Evolutionary conservation across 208 protist species (phyloP), one percentile per base, ranked within the genome.

Genomic region (Leishmania turanica): DNA sequence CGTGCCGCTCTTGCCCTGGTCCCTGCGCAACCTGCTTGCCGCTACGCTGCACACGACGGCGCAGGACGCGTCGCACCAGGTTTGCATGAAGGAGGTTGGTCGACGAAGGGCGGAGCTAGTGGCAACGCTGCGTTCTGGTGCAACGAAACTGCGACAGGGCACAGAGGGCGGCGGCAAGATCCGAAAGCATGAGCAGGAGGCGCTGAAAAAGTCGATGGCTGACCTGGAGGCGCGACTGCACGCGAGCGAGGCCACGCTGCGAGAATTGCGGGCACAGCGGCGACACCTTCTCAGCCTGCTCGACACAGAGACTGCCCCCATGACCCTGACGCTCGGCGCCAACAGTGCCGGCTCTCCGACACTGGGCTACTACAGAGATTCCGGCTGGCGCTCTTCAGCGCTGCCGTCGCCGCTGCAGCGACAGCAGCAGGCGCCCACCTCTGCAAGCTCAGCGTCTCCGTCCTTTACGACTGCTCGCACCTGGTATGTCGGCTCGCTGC

Each of bases 1-100:
- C 74, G 87, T 97, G 71, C 93, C 93, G 68, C 81, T 95, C 62
- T 84, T 95, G 78, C 86, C 89, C 54, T 97, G 93, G 91, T 93
- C 87, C 31, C 79, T 85, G 68, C 77, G 68, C 2, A 81, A 86
- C 5, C 71, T 96, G 45, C 84, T 89, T 65, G 87, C 90, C 31
- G 92, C 90, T 45, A 90, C 79, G 54, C 83, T 95, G 21, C 62
- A 87, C 45, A 76, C 89, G n/a, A 70, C 84, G n/a, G 76, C 70
- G 45, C 86, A 92, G 51, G 62, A 77, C n/a, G 77, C 72, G 37
- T 51, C 87, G 21, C 66, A 60, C 24, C 81, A 84, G 58, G 60
- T 82, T 15, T 51, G 60, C 3, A 73, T 81, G 31, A 72, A 65
- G 24, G 77, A 83, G 68, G 60, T 73, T 54, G 51, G 4, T 1